Evolutionary conservation across 345 rosid genomes (phyloP).

Genomic region (Erodium maritimum): DNA sequence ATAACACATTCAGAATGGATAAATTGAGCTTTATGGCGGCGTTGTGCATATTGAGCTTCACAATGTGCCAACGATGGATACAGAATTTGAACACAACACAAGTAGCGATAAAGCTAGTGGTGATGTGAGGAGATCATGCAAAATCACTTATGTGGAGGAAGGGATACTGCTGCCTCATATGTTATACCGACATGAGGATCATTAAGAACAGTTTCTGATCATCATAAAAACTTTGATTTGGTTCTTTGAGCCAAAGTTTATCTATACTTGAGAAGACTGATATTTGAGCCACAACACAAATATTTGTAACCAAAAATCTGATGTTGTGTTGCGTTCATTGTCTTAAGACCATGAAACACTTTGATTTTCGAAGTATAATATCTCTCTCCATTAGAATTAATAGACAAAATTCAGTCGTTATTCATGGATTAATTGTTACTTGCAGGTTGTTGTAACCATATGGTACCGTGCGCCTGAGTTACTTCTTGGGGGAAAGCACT

Average conservation of each 20-base stretch:
- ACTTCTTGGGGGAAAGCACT: constrained; percentile 97
- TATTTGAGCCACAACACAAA: not conserved
- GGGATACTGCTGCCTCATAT: not conserved
- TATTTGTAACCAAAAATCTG: not conserved
- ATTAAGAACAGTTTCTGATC: not conserved
- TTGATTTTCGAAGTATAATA: not conserved
- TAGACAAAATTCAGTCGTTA: not conserved
- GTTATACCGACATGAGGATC: not conserved
- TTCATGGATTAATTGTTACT: constrained; percentile 2
- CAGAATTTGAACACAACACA: not conserved
- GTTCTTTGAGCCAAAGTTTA: not conserved
- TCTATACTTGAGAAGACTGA: not conserved
- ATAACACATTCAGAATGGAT: too few relatives aligned
- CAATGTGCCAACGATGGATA: not conserved
- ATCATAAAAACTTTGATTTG: not conserved
- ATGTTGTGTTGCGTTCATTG: not conserved
- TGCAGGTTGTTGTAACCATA: constrained; percentile 74
- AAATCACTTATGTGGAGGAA: not conserved
- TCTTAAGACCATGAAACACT: not conserved
- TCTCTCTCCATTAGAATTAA: not conserved
- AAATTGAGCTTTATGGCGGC: not conserved
- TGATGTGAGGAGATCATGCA: not conserved
- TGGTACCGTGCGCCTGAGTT: constrained; percentile 99
- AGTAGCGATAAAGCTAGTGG: not conserved
- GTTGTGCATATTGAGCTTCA: too few relatives aligned